These are phyloP conservation scores for Emergomyces pasteurianus DNA, from an alignment of 2,329 filamentous ascomycete species.

Conservation along the genomic window DNA sequence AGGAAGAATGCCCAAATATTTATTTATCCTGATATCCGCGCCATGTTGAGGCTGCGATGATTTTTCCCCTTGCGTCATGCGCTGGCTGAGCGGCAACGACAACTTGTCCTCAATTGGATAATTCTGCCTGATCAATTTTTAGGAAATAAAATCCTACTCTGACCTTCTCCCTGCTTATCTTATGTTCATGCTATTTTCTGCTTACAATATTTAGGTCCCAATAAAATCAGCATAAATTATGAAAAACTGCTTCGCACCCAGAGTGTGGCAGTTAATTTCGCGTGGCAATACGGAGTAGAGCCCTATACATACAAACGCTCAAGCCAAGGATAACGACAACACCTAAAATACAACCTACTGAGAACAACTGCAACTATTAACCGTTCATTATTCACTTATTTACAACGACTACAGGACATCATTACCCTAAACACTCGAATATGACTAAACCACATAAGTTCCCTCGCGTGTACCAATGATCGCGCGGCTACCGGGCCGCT, in stretches of 20 bases:
- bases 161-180: neutral
- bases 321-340: neutral
- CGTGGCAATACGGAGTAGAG: neutral
- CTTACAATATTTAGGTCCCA: neutral
- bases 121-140: neutral
- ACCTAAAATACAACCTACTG: neutral
- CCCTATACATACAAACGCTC: neutral
- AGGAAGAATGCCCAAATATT: neutral
- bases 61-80: slow-evolving; percentile 43
- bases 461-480: neutral
- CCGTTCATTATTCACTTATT: neutral
- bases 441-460: neutral
- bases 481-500: neutral
- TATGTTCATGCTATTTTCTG: neutral
- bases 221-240: neutral
- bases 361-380: neutral
- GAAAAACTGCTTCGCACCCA: neutral
- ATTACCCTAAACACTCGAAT: neutral
- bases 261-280: neutral
- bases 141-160: neutral
- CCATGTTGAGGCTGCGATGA: neutral
- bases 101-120: neutral
- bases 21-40: neutral
- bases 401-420: neutral
- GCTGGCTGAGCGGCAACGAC: neutral